These are phyloP conservation scores for Termitomyces sp. DNA, from an alignment of 768 basidiomycete species.

Conservation along the genomic window DNA sequence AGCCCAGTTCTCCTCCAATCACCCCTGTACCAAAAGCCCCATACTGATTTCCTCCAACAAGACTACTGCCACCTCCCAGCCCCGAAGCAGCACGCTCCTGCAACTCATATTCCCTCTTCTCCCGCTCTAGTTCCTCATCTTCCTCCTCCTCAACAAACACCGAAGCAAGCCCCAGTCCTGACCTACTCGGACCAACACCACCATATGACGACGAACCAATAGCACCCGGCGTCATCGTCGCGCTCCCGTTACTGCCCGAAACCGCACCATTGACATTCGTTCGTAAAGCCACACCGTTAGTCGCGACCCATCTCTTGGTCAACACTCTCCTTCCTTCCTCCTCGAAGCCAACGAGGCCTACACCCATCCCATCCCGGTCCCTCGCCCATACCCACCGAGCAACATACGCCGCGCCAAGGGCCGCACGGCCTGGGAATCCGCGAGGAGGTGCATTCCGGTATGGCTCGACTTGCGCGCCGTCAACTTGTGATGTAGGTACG, in stretches of 20 bases:
- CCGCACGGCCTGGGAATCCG: constrained; percentile 67
- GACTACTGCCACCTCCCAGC: constrained; percentile 20
- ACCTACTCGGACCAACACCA: constrained; percentile 9
- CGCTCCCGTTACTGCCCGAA: constrained; percentile 9
- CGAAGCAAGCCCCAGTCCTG: constrained; percentile 48
- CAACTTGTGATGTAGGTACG: constrained; percentile 71
- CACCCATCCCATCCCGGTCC: constrained; percentile 51
- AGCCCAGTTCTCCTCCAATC: constrained; percentile 28
- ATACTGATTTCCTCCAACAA: constrained; percentile 23
- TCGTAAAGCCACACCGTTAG: constrained; percentile 52
- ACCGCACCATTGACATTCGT: constrained; percentile 52
- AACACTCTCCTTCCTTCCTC: constrained; percentile 74
- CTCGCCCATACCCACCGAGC: constrained; percentile 81
- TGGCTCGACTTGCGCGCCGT: constrained; percentile 66
- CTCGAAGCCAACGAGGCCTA: constrained; percentile 59
- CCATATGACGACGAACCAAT: constrained; percentile 40
- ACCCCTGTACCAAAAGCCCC: constrained; percentile 28
- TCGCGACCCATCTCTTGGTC: constrained; percentile 71
- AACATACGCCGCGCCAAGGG: constrained; percentile 73
- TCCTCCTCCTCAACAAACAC: constrained; percentile 73
- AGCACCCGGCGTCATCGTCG: not conserved
- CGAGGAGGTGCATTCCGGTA: constrained; percentile 72
- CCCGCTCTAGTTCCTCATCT: constrained; percentile 63
- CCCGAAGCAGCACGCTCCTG: constrained; percentile 21
- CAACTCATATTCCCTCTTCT: constrained; percentile 24